Conservation (phyloP, 768 basidiomycete genomes). For the Lactifluus pinguis region DNA sequence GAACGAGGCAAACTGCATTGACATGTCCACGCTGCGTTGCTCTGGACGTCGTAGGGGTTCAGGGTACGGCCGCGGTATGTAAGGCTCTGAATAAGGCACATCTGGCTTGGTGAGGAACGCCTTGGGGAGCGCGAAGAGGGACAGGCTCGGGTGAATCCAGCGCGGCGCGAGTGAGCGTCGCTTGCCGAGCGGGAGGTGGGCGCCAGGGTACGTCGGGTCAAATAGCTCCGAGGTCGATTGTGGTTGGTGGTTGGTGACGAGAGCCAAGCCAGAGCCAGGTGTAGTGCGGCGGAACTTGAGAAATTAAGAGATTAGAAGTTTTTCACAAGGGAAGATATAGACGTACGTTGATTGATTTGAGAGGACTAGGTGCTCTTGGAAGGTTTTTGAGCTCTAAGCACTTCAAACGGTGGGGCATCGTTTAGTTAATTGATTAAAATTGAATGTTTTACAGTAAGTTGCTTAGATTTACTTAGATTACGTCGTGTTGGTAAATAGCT, state of each 20-base stretch:
- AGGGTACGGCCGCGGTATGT: conserved; percentile 5
- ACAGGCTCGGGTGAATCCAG: neutral
- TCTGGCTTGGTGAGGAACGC: conserved; percentile 3
- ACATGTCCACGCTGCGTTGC: conserved; percentile 2
- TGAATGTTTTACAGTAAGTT: no score
- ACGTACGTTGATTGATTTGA: conserved; percentile 9
- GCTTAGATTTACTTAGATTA: no score
- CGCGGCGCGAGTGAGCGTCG: neutral
- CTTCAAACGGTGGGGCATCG: conserved; percentile 9
- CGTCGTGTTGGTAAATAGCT: no score
- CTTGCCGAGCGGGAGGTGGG: neutral
- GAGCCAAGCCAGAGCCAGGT: conserved; percentile 4
- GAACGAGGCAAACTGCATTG: neutral
- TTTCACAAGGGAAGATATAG: no score
- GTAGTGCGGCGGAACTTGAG: conserved; percentile 9
- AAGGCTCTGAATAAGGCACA: neutral
- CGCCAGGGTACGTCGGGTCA: conserved; percentile 7
- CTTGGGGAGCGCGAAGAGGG: conserved; percentile 10
- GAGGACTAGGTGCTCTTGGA: neutral
- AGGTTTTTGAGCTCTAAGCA: neutral
- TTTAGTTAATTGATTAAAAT: no score
- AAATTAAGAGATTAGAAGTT: neutral
- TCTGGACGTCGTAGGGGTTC: neutral
- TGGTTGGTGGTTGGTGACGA: neutral
- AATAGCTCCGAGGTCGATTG: neutral